phyloP scores from a whole-genome alignment of 805 yeast genomes.

The Ogataea zsoltii region DNA sequence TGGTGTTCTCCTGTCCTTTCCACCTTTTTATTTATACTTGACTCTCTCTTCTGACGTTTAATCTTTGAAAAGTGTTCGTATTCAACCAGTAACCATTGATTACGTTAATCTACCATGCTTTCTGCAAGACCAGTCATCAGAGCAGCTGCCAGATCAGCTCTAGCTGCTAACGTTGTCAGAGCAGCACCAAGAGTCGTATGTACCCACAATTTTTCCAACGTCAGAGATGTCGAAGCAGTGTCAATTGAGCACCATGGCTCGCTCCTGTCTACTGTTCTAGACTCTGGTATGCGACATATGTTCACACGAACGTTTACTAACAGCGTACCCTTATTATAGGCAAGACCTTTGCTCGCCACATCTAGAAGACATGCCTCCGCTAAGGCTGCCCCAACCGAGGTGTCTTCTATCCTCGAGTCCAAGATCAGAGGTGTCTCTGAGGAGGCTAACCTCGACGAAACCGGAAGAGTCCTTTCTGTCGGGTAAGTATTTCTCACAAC shows the following conservation, averaged over 20 bases:
- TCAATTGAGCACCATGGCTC: constrained; percentile 2
- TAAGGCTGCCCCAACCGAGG: constrained; percentile 99
- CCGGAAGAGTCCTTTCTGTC: constrained; percentile 98
- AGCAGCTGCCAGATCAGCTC: constrained; percentile 80
- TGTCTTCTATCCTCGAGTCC: constrained; percentile 97
- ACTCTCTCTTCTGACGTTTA: constrained; percentile 8
- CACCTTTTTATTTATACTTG: constrained; percentile 17
- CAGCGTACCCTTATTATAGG: constrained; percentile 39
- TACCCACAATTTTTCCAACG: constrained; percentile 17
- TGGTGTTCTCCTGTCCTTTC: constrained; percentile 8
- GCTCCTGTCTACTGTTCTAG: not conserved
- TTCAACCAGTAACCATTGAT: constrained; percentile 16
- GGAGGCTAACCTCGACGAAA: constrained; percentile 96
- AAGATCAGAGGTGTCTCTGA: constrained; percentile 99
- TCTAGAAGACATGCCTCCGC: constrained; percentile 87
- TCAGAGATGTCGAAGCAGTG: not conserved
- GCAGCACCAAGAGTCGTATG: constrained; percentile 47
- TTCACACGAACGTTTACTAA: constrained; percentile 13
- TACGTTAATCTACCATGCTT: constrained; percentile 50
- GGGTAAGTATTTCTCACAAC: constrained; percentile 59
- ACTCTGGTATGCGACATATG: not conserved
- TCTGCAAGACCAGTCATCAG: constrained; percentile 84
- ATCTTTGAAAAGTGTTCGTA: constrained; percentile 5
- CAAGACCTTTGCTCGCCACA: constrained; percentile 68
- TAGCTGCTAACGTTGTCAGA: constrained; percentile 52